Percentiles rank a stretch among this genome's conserved stretches.
These are phyloP conservation scores for Hyaloperonospora brassicae DNA, from an alignment of 352 stramenopile species.

Conservation along the genomic window DNA sequence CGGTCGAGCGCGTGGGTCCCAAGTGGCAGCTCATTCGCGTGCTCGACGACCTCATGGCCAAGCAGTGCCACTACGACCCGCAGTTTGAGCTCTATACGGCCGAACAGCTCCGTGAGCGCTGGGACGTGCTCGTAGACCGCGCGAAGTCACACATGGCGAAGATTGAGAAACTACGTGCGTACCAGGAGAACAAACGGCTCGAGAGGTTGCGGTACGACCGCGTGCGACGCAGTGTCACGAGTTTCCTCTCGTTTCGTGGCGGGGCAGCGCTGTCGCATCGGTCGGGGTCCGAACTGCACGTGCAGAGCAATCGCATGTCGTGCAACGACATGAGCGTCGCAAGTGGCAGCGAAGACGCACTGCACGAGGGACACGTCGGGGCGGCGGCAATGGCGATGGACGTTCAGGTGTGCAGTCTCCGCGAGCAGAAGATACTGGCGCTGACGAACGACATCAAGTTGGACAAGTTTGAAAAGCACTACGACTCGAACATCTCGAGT, in stretches of 20 bases:
- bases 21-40: slow-evolving; percentile 52
- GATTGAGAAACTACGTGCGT: slow-evolving; percentile 48
- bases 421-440: slow-evolving; percentile 51
- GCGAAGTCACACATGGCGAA: slow-evolving; percentile 52
- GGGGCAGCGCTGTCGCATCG: background rate
- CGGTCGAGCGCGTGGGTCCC: slow-evolving; percentile 41
- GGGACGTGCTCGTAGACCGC: slow-evolving; percentile 46
- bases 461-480: slow-evolving; percentile 54
- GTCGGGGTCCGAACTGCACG: slow-evolving; percentile 8
- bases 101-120: slow-evolving; percentile 53
- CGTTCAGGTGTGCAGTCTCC: slow-evolving; percentile 28
- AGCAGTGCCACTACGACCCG: slow-evolving; percentile 32
- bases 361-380: too few relatives aligned
- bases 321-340: too few relatives aligned
- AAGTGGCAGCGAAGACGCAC: too few relatives aligned
- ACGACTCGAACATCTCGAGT: slow-evolving; percentile 51
- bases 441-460: slow-evolving; percentile 48
- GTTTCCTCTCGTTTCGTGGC: slow-evolving; percentile 16
- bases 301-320: too few relatives aligned
- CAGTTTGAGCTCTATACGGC: slow-evolving; percentile 55
- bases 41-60: slow-evolving; percentile 41
- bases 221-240: slow-evolving; percentile 13
- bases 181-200: slow-evolving; percentile 40
- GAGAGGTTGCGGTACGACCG: slow-evolving; percentile 25
- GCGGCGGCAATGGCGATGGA: too few relatives aligned